Base-by-base conservation (phyloP, 139 green algal species). In the Chlamydomonas sphaeroides region DNA sequence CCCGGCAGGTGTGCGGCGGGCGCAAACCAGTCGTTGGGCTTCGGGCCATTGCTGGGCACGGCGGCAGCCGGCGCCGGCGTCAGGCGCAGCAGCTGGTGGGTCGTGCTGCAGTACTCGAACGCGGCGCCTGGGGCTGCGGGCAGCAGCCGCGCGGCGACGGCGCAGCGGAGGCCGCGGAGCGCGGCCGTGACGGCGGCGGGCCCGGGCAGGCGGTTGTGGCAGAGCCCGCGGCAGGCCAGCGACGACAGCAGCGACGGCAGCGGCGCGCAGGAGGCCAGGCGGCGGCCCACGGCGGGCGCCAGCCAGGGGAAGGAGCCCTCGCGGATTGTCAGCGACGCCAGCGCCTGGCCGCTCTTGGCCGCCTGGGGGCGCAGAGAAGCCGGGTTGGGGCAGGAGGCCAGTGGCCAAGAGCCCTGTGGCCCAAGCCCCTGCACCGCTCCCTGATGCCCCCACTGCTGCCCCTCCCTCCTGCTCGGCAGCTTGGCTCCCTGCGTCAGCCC, bases 161-260 rank as follows among this genome's bases (percentile, higher is more conserved):
- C 15, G 51, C 78, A 51, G 10, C 78, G 51, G 45, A 86, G 36
- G 5, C 15, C 41, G 23, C 17, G 68, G 53, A 75, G 67, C 57
- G 38, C 18, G n/a, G 5, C 25, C 56, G 41, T 75, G 32, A n/a
- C 66, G 5, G 69, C 68, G 4, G 71, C 42, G 15, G 68, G 68
- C 5, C 72, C 33, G 15, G n/a, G 0, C 7, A 86, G 32, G n/a
- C 45, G 45, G 45, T 53, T 53, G 45, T 20, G 18, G 26, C 28
- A 25, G 3, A 86, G 28, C n/a, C 80, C 80, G n/a, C 80, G 80
- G 56, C 41, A 74, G 35, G 53, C 67, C 4, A 80, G 41, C 20
- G 41, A 2, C 1, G n/a, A 0, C 56, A 86, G 41, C 25, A 59
- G 15, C 17, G 32, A 17, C 32, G 80, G 80, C 2, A 80, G 32